Base-by-base conservation (phyloP, 352 stramenopile species). In the Phytophthora agathidicida region DNA sequence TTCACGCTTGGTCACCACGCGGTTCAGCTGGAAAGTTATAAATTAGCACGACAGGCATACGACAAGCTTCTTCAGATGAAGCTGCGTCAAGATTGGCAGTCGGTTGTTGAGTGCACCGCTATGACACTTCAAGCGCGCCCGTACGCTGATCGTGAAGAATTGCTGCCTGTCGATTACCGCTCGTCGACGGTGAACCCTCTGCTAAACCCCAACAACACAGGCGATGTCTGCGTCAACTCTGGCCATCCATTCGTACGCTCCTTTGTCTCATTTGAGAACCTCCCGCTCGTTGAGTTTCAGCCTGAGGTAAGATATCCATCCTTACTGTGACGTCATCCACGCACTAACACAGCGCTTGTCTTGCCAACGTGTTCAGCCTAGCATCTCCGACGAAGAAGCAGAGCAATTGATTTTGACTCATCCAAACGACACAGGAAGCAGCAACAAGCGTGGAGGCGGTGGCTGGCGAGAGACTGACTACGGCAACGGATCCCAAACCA, bases 271-370 rank as follows among this genome's bases (percentile, higher is more conserved):
- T 99, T 98, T 53, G 96, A 99, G 56, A 91, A 97, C 33, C 75
- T 99, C 16, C 96, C 96, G 28, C 80, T 99, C 3, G 93, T 99
- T 20, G 93, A 99, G 66, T 99, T 99, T 59, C 77, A 92, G 46
- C 85, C 86, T 1, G 64, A 64, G 63, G 78, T 91, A 82, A 17
- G 69, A 47, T 28, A 19, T 30, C 17, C 13, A 13, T 28, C 14
- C 10, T 14, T 45, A n/a, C 14, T 43, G 24, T 3, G 19, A 11
- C 13, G 14, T 3, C 19, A 19, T 17, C 5, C 8, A 20, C 20
- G 16, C 37, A 38, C 41, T 54, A 13, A 54, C 41, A 23, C 7
- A 8, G 32, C 37, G 19, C 17, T 41, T 30, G 16, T 19, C 28
- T 56, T 65, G 23, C 35, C 16, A 33, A 26, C 19, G 20, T 23